These are phyloP conservation scores for Fusarium chaquense DNA, from an alignment of 2,329 filamentous ascomycete genomes.

Conservation along the genomic window DNA sequence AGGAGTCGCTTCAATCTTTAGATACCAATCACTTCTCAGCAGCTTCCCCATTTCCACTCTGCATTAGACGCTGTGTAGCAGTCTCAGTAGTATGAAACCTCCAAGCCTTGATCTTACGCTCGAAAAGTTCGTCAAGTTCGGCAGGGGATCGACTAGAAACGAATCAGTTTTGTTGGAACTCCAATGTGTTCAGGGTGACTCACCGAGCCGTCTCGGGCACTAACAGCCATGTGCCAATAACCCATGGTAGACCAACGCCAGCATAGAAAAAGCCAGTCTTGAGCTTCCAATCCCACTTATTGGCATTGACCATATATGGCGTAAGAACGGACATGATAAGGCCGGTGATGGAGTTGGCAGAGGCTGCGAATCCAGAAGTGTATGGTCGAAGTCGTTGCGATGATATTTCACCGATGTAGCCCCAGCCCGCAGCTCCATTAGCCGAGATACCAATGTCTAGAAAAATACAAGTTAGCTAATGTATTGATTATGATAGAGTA, in stretches of 20 bases:
- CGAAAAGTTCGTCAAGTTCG: slow-evolving; percentile 50
- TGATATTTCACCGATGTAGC: slow-evolving; percentile 53
- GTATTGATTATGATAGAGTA: fast-evolving
- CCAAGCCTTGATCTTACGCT: slow-evolving; percentile 37
- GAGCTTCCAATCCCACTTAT: slow-evolving; percentile 50
- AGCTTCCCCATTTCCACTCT: background rate
- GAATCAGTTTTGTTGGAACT: background rate
- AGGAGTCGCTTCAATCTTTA: too few relatives aligned
- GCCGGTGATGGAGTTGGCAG: slow-evolving; percentile 25
- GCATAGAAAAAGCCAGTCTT: slow-evolving; percentile 52
- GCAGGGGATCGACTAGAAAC: slow-evolving; percentile 46
- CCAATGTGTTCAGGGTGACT: background rate
- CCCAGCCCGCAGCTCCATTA: slow-evolving; percentile 44
- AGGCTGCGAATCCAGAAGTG: slow-evolving; percentile 50
- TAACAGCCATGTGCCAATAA: slow-evolving; percentile 47
- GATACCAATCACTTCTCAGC: background rate
- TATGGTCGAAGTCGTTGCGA: slow-evolving; percentile 51
- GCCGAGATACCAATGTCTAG: slow-evolving; percentile 19
- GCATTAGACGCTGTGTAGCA: background rate
- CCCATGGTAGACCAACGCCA: slow-evolving; percentile 43
- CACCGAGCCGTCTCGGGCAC: slow-evolving; percentile 47
- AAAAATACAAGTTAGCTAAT: background rate
- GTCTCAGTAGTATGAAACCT: slow-evolving; percentile 24
- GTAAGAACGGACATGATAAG: slow-evolving; percentile 38
- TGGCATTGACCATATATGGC: slow-evolving; percentile 51